A percentile compares a stretch with the other conserved stretches of the same genome.
These are phyloP conservation scores for Chlorokybus atmophyticus DNA, from an alignment of 139 green algal species.

Conservation along the genomic window DNA sequence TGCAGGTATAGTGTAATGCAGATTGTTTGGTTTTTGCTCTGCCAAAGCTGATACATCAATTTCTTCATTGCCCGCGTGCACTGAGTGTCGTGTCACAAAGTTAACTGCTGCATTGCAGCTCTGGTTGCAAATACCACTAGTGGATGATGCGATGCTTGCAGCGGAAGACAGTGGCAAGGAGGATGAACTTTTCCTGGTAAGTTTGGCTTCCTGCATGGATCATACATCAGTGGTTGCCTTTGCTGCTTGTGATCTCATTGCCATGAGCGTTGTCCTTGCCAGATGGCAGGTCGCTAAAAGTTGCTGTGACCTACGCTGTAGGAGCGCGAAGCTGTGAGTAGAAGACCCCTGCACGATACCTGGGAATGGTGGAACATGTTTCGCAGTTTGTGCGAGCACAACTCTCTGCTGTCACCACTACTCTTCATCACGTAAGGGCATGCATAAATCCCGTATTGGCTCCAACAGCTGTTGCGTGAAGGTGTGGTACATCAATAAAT, in stretches of 20 bases:
- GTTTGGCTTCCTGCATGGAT: background rate
- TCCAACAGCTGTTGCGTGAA: too few relatives aligned
- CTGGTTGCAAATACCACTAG: conserved; percentile 70
- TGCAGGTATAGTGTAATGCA: conserved; percentile 9
- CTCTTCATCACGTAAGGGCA: conserved; percentile 39
- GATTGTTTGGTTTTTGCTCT: too few relatives aligned
- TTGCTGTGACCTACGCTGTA: conserved; percentile 6
- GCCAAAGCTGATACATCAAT: too few relatives aligned
- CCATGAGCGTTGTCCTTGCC: background rate
- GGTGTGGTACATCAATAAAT: too few relatives aligned
- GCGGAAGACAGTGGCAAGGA: conserved; percentile 14
- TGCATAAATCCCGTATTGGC: conserved; percentile 6
- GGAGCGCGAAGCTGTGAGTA: background rate
- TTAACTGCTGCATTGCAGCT: conserved; percentile 37
- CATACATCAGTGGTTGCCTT: background rate
- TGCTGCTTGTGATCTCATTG: background rate
- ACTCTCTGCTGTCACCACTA: conserved; percentile 49
- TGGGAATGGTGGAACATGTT: conserved; percentile 67
- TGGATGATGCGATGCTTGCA: conserved; percentile 10
- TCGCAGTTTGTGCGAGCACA: conserved; percentile 50
- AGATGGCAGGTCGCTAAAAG: conserved; percentile 1
- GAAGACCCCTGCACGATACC: conserved; percentile 24
- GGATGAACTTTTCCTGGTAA: background rate
- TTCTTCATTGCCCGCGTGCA: background rate
- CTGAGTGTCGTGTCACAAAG: background rate